Percentiles rank a stretch among this genome's conserved stretches.
Conservation (phyloP, 1,284 basidiomycete species). For the Xerocomus nothofagi region DNA sequence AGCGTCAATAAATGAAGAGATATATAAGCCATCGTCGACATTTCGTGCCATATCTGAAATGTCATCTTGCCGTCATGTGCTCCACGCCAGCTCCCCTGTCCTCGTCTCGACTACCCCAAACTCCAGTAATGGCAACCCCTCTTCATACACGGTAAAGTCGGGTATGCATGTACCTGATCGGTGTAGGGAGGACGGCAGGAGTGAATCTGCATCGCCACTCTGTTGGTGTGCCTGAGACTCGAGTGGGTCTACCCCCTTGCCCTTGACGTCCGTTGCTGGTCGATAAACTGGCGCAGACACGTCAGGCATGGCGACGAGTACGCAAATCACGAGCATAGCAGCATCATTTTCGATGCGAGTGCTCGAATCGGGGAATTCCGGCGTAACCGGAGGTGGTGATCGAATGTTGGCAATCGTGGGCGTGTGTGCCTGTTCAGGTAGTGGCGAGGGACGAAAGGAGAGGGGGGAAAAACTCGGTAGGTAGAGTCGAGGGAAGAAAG, state of each 20-base stretch:
- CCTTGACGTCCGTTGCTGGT: conserved; percentile 13
- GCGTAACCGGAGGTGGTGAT: background rate
- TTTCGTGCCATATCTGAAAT: background rate
- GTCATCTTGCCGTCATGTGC: background rate
- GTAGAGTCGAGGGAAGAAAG: conserved; percentile 14
- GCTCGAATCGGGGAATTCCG: background rate
- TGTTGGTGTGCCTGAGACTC: conserved; percentile 10
- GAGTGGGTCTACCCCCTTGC: conserved; percentile 16
- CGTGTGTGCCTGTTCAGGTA: background rate
- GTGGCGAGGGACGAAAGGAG: background rate
- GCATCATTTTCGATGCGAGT: conserved; percentile 1
- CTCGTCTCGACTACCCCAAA: conserved; percentile 21
- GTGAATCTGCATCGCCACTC: conserved; percentile 1
- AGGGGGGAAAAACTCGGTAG: background rate
- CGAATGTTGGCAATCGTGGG: background rate
- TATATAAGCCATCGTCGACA: conserved; percentile 1
- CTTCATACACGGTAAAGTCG: background rate
- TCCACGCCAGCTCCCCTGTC: conserved; percentile 9
- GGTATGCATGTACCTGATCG: background rate
- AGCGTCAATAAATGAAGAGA: conserved; percentile 7
- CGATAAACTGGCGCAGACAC: conserved; percentile 3
- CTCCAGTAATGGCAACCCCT: conserved; percentile 17
- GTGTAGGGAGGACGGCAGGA: background rate
- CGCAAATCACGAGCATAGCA: conserved; percentile 41
- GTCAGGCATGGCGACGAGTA: conserved; percentile 65